phyloP scores from a whole-genome alignment of 768 basidiomycete genomes.

The Tricholoma terreum region DNA sequence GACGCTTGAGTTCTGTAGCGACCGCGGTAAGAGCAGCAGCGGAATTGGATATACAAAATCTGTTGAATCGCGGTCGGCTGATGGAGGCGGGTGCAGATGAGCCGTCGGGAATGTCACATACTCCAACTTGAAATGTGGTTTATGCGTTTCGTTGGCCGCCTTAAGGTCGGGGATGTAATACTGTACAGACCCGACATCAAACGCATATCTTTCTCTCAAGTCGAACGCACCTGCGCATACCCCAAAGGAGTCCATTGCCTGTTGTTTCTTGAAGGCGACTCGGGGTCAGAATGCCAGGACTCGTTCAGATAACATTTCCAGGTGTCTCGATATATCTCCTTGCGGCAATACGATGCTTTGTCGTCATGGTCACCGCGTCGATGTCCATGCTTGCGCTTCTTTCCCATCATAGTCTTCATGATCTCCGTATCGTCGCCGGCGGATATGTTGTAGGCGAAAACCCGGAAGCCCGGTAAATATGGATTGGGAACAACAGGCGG shows the following conservation, averaged over 20 bases:
- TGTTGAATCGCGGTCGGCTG: constrained; percentile 16
- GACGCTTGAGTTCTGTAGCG: constrained; percentile 39
- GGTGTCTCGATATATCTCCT: constrained; percentile 49
- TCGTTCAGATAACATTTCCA: constrained; percentile 64
- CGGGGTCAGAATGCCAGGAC: constrained; percentile 57
- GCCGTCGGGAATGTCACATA: constrained; percentile 63
- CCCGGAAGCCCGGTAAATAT: constrained; percentile 75
- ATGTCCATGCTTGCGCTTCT: constrained; percentile 50
- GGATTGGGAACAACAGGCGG: constrained; percentile 87
- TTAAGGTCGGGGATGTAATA: constrained; percentile 64
- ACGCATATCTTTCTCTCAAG: constrained; percentile 9
- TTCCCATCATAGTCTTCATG: constrained; percentile 28
- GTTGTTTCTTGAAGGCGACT: constrained; percentile 72
- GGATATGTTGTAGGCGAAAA: constrained; percentile 80
- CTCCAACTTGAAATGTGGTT: constrained; percentile 71
- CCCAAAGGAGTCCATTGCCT: constrained; percentile 71
- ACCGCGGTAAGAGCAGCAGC: constrained; percentile 48
- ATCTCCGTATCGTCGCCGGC: constrained; percentile 20
- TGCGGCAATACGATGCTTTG: constrained; percentile 45
- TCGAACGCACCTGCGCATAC: constrained; percentile 73
- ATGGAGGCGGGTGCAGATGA: constrained; percentile 36
- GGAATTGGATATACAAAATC: constrained; percentile 53
- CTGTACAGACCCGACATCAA: constrained; percentile 33
- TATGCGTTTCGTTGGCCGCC: constrained; percentile 40
- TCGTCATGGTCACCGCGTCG: constrained; percentile 43